Conservation (phyloP, 768 basidiomycete species). For the Lactifluus rugatus region DNA sequence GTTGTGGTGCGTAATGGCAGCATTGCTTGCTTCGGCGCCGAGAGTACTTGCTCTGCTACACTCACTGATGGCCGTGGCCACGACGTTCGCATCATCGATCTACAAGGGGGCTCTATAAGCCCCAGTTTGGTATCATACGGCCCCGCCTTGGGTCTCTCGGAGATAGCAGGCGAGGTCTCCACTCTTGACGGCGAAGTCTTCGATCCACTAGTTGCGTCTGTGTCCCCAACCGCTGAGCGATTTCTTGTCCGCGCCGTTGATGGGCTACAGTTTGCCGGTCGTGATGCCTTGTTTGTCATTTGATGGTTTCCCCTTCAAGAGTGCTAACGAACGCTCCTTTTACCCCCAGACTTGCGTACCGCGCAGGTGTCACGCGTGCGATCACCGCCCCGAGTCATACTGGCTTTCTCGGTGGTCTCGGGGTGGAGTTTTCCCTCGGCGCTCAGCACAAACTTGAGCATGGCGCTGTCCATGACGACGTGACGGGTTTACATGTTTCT, state of each 20-base stretch:
- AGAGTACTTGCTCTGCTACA: conserved; percentile 20
- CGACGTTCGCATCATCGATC: conserved; percentile 34
- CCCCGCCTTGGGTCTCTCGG: conserved; percentile 54
- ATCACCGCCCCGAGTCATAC: conserved; percentile 47
- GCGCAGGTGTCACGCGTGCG: conserved; percentile 63
- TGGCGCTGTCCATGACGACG: conserved; percentile 35
- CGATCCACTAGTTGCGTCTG: conserved; percentile 33
- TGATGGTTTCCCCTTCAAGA: conserved; percentile 21
- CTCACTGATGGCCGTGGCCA: conserved; percentile 20
- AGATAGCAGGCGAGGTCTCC: conserved; percentile 53
- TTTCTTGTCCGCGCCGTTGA: conserved; percentile 53
- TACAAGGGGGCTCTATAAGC: conserved; percentile 55
- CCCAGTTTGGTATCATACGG: conserved; percentile 59
- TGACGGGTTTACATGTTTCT: conserved; percentile 37
- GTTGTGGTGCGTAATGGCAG: conserved; percentile 47
- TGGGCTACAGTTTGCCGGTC: conserved; percentile 58
- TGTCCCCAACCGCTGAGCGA: conserved; percentile 29
- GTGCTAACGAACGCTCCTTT: neutral
- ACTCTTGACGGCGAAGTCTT: conserved; percentile 43
- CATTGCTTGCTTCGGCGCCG: conserved; percentile 41
- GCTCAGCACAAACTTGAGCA: conserved; percentile 32
- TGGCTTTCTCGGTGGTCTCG: conserved; percentile 52
- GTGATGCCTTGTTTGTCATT: conserved; percentile 44
- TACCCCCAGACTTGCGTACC: conserved; percentile 53
- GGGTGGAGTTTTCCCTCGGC: conserved; percentile 35